phyloP scores from a whole-genome alignment of 23 red algal genomes.

The Gracilaria domingensis region DNA sequence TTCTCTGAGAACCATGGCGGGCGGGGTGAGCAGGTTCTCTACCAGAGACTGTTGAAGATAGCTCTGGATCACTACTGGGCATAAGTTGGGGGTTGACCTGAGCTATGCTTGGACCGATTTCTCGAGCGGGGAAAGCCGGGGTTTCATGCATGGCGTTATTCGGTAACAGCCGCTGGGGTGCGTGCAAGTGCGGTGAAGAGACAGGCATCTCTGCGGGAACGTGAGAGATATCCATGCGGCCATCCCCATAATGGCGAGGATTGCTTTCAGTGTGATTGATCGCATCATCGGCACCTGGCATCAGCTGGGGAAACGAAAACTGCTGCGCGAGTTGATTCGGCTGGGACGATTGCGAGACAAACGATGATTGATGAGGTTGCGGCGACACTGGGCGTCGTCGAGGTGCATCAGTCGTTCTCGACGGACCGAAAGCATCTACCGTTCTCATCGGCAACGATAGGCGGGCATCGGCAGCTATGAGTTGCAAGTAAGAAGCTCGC shows the following conservation, averaged over 20 bases:
- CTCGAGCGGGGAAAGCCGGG: background rate
- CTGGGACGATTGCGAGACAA: background rate
- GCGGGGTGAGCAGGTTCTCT: constrained; percentile 9
- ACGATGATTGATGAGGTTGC: constrained; percentile 2
- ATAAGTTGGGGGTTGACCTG: constrained; percentile 10
- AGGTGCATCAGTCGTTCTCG: background rate
- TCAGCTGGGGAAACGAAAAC: constrained; percentile 2
- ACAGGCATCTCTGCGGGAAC: background rate
- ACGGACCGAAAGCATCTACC: background rate
- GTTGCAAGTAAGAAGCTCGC: constrained; percentile 26
- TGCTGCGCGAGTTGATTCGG: constrained; percentile 9
- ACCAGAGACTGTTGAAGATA: background rate
- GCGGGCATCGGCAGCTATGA: background rate
- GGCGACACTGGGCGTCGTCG: background rate
- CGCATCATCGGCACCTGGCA: background rate
- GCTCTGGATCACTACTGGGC: constrained; percentile 9
- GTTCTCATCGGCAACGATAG: constrained; percentile 1
- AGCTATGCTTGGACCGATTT: constrained; percentile 19
- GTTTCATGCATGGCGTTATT: background rate
- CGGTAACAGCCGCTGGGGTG: background rate
- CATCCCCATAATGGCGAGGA: background rate
- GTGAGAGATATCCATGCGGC: background rate
- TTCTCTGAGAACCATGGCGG: constrained; percentile 2
- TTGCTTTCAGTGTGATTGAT: background rate
- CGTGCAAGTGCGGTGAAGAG: background rate